Evolutionary conservation across 2,329 filamentous ascomycete species (phyloP), one percentile per base, ranked within the genome.

Genomic region (Leptographium radiaticola): DNA sequence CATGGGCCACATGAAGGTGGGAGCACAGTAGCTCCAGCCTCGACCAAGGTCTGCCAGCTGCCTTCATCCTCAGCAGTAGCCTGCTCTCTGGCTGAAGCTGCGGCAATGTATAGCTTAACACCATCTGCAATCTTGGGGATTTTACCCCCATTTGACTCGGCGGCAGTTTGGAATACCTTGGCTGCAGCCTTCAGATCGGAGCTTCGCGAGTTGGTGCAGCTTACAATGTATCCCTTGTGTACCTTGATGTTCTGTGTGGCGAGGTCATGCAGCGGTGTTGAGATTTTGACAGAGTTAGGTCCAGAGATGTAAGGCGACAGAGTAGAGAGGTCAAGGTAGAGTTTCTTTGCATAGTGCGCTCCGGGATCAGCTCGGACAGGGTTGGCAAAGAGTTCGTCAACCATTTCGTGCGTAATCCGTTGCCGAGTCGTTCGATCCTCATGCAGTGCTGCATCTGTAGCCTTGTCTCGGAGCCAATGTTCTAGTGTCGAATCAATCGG

Each of bases 281-380:
- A 82, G 0, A 95, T 72, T 68, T 96, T 96, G 63, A 95, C 89
- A 0, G 86, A 90, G 70, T 96, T 95, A 0, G 91, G 91, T 0
- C 91, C 90, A 0, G 89, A 77, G 11, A 96, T 83, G 54, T 86
- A 90, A 0, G 90, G 90, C 0, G 87, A 85, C 0, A 96, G 76
- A 0, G 88, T 90, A 0, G 85, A 87, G 0, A 96, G 77, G 65
- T 95, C 81, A 8, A 96, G 72, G 66, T 86, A 89, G 0, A 95
- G 75, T 43, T 83, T 72, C 69, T 97, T 96, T 53, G 89, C 85
- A 60, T 96, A 97, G 7, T 72, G 74, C 1, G 89, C 90, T 10
- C 81, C 86, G n/a, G n/a, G n/a, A n/a, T 15, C 77, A 79, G 63
- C 96, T n/a, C 90, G 3, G 90, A 87, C 0, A 75, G 80, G 61